A percentile compares a stretch with the other conserved stretches of the same genome.
Evolutionary conservation across 1,284 basidiomycete species (phyloP).

Genomic region (Cerrena zonata): DNA sequence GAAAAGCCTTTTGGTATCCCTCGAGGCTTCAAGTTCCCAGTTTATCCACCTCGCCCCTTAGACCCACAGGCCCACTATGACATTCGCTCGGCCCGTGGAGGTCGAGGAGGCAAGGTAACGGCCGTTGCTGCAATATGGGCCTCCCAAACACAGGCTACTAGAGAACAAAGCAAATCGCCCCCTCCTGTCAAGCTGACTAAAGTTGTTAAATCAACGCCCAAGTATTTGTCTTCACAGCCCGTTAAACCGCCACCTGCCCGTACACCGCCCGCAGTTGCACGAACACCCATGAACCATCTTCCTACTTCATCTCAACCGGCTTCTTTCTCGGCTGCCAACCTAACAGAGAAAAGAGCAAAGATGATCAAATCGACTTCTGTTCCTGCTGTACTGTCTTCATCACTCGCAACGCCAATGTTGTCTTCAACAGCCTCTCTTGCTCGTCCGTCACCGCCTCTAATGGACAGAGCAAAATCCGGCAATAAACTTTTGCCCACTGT

Average conservation of each 20-base stretch:
- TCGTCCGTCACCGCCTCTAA: slow-evolving; percentile 32
- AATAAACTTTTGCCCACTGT: slow-evolving; percentile 12
- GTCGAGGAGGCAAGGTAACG: slow-evolving; percentile 69
- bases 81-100: slow-evolving; percentile 70
- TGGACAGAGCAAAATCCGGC: slow-evolving; percentile 14
- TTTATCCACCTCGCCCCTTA: slow-evolving; percentile 30
- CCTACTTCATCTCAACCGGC: slow-evolving; percentile 3
- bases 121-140: slow-evolving; percentile 73
- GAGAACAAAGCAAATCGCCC: slow-evolving; percentile 6
- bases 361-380: slow-evolving; percentile 52
- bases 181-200: not conserved
- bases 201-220: slow-evolving; percentile 1
- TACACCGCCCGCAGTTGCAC: not conserved
- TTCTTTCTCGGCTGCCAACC: slow-evolving; percentile 16
- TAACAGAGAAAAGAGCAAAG: slow-evolving; percentile 26
- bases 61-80: slow-evolving; percentile 63
- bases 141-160: slow-evolving; percentile 25
- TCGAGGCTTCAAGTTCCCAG: slow-evolving; percentile 5
- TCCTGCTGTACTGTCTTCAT: slow-evolving; percentile 62
- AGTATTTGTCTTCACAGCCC: not conserved
- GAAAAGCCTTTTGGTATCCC: not conserved
- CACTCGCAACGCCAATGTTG: slow-evolving; percentile 61
- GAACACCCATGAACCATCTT: slow-evolving; percentile 2
- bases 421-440: slow-evolving; percentile 71
- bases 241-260: not conserved